Conservation (phyloP, 345 rosid species). For the Heritiera fomes region DNA sequence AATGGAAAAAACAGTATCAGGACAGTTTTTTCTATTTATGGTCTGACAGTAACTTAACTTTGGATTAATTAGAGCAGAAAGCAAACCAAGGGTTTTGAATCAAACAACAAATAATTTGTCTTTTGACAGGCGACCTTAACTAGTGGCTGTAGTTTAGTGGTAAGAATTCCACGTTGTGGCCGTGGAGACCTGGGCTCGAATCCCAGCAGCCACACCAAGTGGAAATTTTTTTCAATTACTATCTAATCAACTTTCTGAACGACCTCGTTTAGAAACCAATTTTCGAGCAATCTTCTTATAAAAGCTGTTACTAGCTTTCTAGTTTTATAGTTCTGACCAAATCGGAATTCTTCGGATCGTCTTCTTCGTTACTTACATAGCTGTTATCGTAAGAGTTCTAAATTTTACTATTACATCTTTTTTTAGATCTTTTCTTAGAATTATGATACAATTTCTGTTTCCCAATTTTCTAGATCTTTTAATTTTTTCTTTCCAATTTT, state of each 20-base stretch:
- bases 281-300: too few relatives aligned
- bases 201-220: slow-evolving; percentile 79
- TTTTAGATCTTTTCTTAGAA: neutral
- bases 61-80: too few relatives aligned
- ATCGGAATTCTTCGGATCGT: neutral
- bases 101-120: too few relatives aligned
- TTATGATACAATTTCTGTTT: neutral
- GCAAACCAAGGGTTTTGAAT: too few relatives aligned
- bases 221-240: too few relatives aligned
- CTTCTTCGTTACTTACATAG: neutral
- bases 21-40: too few relatives aligned
- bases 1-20: too few relatives aligned
- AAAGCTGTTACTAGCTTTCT: too few relatives aligned
- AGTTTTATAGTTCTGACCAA: neutral
- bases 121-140: too few relatives aligned
- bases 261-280: neutral
- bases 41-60: too few relatives aligned
- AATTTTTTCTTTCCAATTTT: neutral
- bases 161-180: slow-evolving; percentile 89
- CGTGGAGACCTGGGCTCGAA: slow-evolving; percentile 97
- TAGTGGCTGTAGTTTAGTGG: slow-evolving; percentile 88
- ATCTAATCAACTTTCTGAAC: neutral
- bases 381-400: neutral
- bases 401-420: neutral
- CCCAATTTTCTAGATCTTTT: neutral